Base-by-base conservation (phyloP, 176 grass and related monocot genomes). In the Cocos nucifera region DNA sequence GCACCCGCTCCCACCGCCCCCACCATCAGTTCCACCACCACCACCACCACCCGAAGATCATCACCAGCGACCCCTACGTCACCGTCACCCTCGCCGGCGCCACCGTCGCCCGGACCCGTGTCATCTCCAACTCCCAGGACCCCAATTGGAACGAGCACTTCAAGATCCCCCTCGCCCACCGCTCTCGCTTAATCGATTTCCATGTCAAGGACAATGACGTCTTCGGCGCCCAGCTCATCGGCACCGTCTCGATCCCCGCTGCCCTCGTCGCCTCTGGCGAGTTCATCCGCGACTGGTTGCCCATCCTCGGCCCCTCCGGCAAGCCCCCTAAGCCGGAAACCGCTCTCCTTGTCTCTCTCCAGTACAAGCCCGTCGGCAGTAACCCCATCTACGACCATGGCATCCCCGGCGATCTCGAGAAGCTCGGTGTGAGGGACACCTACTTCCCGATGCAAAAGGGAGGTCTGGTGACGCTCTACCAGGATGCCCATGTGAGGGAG, bases 11-110 rank as follows among this genome's bases (percentile, higher is more conserved):
- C 22, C 12, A 19, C 21, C 12, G 1, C 55, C 3, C 3, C 22
- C 64, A 30, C 5, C 18, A 22, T 15, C 61, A 28, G 15, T 51
- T 23, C 23, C 82, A 27, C 30, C 30, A 30, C 5, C 18, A 22
- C 10, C 61, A 54, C 27, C 77, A 61, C 69, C 79, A 66, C 69
- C 64, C 22, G 0, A 85, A 85, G 65, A 80, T 91, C 70, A 91
- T 92, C 62, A 98, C 93, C 61, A 98, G 93, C 72, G 93, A 92
- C 74, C 87, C 93, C 48, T 98, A 98, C 69, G 93, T 98, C 10
- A 98, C 87, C 56, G 73, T 91, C 8, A 88, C 72, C 28, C 50
- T 98, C 4, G 73, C 81, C 17, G 84, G 49, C 48, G 83, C 93
- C 35, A 76, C 87, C 17, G 84, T 98, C 4, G 87, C 93, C 56